Evolutionary conservation across 331 rosid genomes (phyloP).

Genomic region (Acacia concinna): DNA sequence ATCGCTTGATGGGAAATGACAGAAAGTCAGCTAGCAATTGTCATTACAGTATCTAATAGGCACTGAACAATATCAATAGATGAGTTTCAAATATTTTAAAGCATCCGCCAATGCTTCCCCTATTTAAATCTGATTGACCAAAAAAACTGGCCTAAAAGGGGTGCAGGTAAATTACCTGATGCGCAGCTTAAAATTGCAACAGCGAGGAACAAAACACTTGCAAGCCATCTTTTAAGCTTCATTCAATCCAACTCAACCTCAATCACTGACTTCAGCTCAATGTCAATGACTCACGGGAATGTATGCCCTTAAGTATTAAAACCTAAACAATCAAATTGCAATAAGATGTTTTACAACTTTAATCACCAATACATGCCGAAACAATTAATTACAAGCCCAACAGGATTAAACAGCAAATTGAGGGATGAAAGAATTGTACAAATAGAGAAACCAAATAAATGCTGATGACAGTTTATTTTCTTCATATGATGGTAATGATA

Average conservation of each 20-base stretch:
- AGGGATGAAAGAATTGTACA: neutral
- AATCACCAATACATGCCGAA: neutral
- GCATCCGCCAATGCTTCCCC: neutral
- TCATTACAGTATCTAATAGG: neutral
- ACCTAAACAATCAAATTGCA: constrained; percentile 29
- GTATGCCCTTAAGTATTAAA: constrained; percentile 32
- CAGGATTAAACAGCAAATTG: neutral
- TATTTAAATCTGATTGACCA: neutral
- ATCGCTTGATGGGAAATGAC: constrained; percentile 3
- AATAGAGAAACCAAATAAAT: neutral
- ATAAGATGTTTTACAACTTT: constrained; percentile 25
- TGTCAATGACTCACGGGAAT: constrained; percentile 1
- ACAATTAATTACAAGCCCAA: neutral
- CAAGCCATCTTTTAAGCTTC: constrained; percentile 50
- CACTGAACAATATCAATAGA: neutral
- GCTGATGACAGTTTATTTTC: neutral
- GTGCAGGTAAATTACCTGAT: constrained; percentile 47
- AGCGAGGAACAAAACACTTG: constrained; percentile 44
- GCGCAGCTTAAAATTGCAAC: constrained; percentile 45
- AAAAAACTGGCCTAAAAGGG: neutral
- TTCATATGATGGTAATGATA: neutral
- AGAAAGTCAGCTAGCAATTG: constrained; percentile 2
- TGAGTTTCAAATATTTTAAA: neutral
- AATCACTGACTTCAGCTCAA: constrained; percentile 30
- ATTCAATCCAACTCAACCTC: constrained; percentile 41